Percentiles rank a stretch among this genome's conserved stretches.
Evolutionary conservation across 2,329 filamentous ascomycete genomes (phyloP).

Genomic region (Claviceps fusiformis): DNA sequence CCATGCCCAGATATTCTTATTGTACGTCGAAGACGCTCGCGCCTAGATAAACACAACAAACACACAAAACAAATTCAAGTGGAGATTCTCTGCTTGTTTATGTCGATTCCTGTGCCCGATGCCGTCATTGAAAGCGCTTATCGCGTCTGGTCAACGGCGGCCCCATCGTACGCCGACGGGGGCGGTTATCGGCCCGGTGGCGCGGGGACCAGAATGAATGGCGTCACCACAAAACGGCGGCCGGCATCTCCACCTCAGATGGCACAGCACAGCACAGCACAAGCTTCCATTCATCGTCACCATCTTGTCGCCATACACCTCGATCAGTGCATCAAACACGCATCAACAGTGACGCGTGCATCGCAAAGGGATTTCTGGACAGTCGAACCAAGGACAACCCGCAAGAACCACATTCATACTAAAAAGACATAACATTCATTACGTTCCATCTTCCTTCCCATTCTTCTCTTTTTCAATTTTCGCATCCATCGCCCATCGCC

Average conservation of each 20-base stretch:
- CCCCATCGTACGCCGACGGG: not conserved
- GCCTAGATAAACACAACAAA: not conserved
- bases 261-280: no score
- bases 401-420: no score
- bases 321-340: not conserved
- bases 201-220: not conserved
- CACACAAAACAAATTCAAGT: no score
- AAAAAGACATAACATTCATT: not conserved
- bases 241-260: not conserved
- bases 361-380: not conserved
- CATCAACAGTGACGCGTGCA: not conserved
- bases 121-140: not conserved
- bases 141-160: not conserved
- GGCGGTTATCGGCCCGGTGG: not conserved
- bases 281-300: no score
- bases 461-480: no score
- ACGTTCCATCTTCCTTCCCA: no score
- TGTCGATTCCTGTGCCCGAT: no score
- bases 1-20: not conserved
- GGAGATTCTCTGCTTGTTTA: no score
- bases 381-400: not conserved
- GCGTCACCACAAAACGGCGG: slow-evolving; percentile 1
- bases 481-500: no score
- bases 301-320: not conserved
- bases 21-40: not conserved